Evolutionary conservation across 2,329 filamentous ascomycete species (phyloP).

Genomic region (Graphiopsis chlorocephala): DNA sequence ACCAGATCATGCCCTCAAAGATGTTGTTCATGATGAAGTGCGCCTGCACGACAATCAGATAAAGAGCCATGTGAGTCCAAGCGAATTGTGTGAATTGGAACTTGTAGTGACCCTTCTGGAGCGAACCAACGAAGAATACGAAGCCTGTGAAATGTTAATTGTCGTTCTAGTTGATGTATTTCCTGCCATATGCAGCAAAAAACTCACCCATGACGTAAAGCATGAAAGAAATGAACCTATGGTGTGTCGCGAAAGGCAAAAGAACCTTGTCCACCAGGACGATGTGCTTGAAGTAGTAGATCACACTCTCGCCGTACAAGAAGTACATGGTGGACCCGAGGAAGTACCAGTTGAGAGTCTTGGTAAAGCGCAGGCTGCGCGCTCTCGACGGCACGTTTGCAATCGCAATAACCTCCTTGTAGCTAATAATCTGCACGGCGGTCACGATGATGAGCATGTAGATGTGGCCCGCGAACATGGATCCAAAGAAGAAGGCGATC

Average conservation of each 20-base stretch:
- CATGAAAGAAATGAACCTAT: slow-evolving; percentile 97
- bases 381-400: slow-evolving; percentile 90
- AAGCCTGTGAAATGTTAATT: slow-evolving; percentile 61
- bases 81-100: slow-evolving; percentile 99
- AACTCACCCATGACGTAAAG: slow-evolving; percentile 90
- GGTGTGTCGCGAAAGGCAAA: slow-evolving; percentile 90
- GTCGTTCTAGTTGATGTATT: neutral
- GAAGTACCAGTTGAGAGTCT: slow-evolving; percentile 98
- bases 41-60: slow-evolving; percentile 94
- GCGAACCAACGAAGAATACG: slow-evolving; percentile 92
- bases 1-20: slow-evolving; percentile 99
- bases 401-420: slow-evolving; percentile 99
- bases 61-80: slow-evolving; percentile 99
- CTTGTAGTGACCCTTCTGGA: slow-evolving; percentile 93
- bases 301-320: slow-evolving; percentile 95
- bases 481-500: slow-evolving; percentile 87
- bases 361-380: slow-evolving; percentile 87
- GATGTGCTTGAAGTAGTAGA: slow-evolving; percentile 99
- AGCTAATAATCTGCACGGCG: slow-evolving; percentile 90
- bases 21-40: slow-evolving; percentile 99
- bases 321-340: slow-evolving; percentile 99
- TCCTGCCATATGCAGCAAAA: neutral
- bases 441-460: slow-evolving; percentile 95
- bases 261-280: slow-evolving; percentile 91
- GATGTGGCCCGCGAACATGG: slow-evolving; percentile 94